Evolutionary conservation across 176 grass and related monocot genomes (phyloP).

Genomic region (Avena atlantica): DNA sequence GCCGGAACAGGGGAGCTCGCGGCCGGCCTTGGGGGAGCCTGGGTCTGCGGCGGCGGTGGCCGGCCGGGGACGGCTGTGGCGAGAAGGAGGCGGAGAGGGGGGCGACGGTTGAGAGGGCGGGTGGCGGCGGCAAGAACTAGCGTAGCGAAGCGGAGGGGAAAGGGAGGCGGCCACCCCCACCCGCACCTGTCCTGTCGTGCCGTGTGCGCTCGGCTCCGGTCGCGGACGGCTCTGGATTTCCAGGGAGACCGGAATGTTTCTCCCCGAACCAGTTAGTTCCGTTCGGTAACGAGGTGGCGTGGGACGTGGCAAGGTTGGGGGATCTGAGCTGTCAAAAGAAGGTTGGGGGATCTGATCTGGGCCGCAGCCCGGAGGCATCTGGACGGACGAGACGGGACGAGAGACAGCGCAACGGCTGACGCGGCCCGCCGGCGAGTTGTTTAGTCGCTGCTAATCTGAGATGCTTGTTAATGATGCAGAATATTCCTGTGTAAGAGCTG

Average conservation of each 20-base stretch:
- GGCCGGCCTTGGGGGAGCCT: not conserved
- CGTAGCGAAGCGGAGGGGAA: not conserved
- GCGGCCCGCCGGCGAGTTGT: not conserved
- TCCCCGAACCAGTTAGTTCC: not conserved
- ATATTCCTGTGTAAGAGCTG: not conserved
- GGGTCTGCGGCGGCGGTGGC: not conserved
- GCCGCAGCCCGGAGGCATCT: not conserved
- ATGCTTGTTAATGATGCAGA: not conserved
- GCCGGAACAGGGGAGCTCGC: not conserved
- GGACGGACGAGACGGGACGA: not conserved
- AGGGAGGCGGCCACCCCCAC: not conserved
- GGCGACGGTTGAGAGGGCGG: not conserved
- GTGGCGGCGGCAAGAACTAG: not conserved
- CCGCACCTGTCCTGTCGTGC: not conserved
- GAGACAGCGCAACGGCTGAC: not conserved
- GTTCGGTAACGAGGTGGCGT: not conserved
- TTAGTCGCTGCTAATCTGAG: not conserved
- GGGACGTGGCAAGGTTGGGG: not conserved
- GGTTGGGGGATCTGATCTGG: constrained; percentile 5
- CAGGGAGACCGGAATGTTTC: not conserved
- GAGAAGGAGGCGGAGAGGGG: not conserved
- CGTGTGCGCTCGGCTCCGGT: not conserved
- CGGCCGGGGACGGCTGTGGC: not conserved
- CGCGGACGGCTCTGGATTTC: not conserved
- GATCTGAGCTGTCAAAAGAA: not conserved